Evolutionary conservation across 108 stramenopile species (phyloP).

Genomic region (Skeletonema costatum): DNA sequence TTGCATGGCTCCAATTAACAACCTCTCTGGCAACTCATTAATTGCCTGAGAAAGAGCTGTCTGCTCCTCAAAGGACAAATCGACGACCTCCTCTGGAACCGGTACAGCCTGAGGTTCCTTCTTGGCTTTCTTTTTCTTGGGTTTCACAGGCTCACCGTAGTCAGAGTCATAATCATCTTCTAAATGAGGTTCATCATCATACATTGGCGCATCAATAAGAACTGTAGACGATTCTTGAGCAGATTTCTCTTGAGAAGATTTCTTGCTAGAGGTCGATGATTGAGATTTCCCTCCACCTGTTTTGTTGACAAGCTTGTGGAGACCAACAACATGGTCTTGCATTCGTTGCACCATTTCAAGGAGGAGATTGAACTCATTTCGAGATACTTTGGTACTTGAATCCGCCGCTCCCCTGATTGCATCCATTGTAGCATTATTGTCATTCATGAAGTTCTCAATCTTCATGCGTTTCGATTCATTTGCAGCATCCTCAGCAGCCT

Average conservation of each 20-base stretch:
- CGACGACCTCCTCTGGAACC: constrained; percentile 35
- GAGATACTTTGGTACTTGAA: constrained; percentile 52
- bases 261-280: background rate
- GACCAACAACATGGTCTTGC: constrained; percentile 71
- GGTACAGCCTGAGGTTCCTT: constrained; percentile 34
- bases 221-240: background rate
- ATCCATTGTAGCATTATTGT: constrained; percentile 59
- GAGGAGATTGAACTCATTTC: constrained; percentile 73
- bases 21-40: constrained; percentile 59
- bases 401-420: constrained; percentile 62
- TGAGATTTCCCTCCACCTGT: constrained; percentile 3
- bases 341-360: constrained; percentile 71
- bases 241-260: background rate
- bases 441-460: constrained; percentile 57
- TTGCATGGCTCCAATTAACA: constrained; percentile 75
- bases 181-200: constrained; percentile 7
- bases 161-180: constrained; percentile 14
- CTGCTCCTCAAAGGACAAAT: constrained; percentile 78
- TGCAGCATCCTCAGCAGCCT: constrained; percentile 48
- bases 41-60: constrained; percentile 81
- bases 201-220: constrained; percentile 3
- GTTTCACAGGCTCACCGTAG: constrained; percentile 1
- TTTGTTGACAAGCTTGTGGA: constrained; percentile 60
- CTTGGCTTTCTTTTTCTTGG: constrained; percentile 67
- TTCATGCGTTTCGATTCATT: constrained; percentile 59